These are phyloP conservation scores for Suhomyces bolitotheri DNA, from an alignment of 1,139 yeast species.

Conservation along the genomic window DNA sequence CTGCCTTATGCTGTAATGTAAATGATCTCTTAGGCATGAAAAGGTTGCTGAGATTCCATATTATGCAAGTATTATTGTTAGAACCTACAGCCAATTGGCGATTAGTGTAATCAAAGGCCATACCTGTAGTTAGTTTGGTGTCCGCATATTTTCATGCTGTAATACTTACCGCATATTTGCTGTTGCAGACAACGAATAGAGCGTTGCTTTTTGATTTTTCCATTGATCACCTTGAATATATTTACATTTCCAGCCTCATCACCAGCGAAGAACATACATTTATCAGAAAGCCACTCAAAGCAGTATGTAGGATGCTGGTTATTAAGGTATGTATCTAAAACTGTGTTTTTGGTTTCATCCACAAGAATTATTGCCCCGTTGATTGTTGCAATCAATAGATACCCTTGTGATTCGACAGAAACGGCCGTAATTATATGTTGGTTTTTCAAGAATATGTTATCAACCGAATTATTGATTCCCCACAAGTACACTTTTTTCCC, in stretches of 20 bases:
- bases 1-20: constrained; percentile 45
- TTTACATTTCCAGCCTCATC: constrained; percentile 67
- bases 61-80: constrained; percentile 67
- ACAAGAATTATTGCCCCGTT: constrained; percentile 30
- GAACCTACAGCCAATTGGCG: constrained; percentile 68
- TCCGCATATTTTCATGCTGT: background rate
- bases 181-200: constrained; percentile 58
- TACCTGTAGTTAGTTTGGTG: constrained; percentile 34
- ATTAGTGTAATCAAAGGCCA: constrained; percentile 51
- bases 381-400: constrained; percentile 54
- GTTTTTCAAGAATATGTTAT: constrained; percentile 21
- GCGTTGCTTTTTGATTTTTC: constrained; percentile 12
- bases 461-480: constrained; percentile 55
- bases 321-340: constrained; percentile 32
- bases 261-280: constrained; percentile 56
- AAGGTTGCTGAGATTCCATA: constrained; percentile 58
- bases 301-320: constrained; percentile 51
- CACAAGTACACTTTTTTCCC: constrained; percentile 64
- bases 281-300: constrained; percentile 59
- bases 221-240: constrained; percentile 36
- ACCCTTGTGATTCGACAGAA: constrained; percentile 50
- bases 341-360: constrained; percentile 18
- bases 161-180: constrained; percentile 62
- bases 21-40: constrained; percentile 44
- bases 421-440: constrained; percentile 57